Conservation (phyloP, 2,329 filamentous ascomycete genomes). For the Trichophyton mentagrophytes region DNA sequence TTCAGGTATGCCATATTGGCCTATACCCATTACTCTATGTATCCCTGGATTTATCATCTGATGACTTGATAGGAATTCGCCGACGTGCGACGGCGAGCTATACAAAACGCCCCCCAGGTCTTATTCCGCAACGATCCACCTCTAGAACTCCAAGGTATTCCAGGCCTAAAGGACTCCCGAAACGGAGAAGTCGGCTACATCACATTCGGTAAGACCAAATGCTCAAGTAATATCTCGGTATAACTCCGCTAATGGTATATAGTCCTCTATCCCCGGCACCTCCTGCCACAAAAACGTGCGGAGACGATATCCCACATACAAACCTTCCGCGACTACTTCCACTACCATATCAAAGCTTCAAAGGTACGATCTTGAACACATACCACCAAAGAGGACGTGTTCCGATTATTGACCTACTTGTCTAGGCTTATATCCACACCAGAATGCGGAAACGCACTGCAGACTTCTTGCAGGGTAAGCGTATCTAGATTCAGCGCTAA, state of each 20-base stretch:
- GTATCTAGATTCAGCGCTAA: not conserved
- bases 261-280: conserved; percentile 88
- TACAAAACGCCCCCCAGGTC: conserved; percentile 97
- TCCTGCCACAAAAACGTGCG: conserved; percentile 77
- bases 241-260: conserved; percentile 7
- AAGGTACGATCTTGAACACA: conserved; percentile 45
- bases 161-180: conserved; percentile 62
- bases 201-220: conserved; percentile 63
- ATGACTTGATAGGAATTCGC: conserved; percentile 59
- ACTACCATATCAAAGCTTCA: conserved; percentile 99
- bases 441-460: conserved; percentile 95
- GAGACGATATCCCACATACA: conserved; percentile 99
- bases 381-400: not conserved
- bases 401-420: not conserved
- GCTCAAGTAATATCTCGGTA: conserved; percentile 11
- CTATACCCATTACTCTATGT: not conserved
- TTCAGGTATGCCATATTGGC: conserved; percentile 45
- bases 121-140: conserved; percentile 91
- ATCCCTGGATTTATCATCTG: not conserved
- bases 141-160: conserved; percentile 74
- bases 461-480: conserved; percentile 87
- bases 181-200: conserved; percentile 91
- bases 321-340: conserved; percentile 99
- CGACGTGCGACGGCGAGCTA: conserved; percentile 77
- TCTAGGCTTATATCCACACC: conserved; percentile 85